Evolutionary conservation across 345 rosid genomes (phyloP).

Genomic region (Hevea brasiliensis): DNA sequence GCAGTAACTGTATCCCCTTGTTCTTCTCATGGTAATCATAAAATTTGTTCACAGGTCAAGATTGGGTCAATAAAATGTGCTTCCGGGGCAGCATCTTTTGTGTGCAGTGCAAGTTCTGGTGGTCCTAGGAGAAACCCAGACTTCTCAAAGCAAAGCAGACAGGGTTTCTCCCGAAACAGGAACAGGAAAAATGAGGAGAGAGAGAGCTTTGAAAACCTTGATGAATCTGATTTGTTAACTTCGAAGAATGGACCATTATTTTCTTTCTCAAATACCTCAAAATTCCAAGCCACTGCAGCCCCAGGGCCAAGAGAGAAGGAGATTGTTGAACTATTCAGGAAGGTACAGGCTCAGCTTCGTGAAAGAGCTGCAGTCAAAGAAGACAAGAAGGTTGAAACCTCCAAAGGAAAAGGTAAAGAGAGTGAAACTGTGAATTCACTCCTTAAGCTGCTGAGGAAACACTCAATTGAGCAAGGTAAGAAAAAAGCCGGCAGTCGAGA

Average conservation of each 20-base stretch:
- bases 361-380: slow-evolving; percentile 72
- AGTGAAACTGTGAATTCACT: slow-evolving; percentile 79
- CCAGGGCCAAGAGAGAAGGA: slow-evolving; percentile 86
- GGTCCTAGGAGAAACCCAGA: slow-evolving; percentile 70
- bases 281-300: slow-evolving; percentile 68
- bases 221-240: slow-evolving; percentile 54
- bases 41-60: slow-evolving; percentile 32
- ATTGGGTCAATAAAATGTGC: slow-evolving; percentile 38
- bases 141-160: slow-evolving; percentile 59
- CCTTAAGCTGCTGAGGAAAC: slow-evolving; percentile 77
- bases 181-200: slow-evolving; percentile 59
- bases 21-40: slow-evolving; percentile 33
- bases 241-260: slow-evolving; percentile 64
- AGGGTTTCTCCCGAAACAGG: slow-evolving; percentile 57
- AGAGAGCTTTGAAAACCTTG: slow-evolving; percentile 48
- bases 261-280: slow-evolving; percentile 58
- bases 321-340: slow-evolving; percentile 80
- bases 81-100: slow-evolving; percentile 39
- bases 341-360: slow-evolving; percentile 86
- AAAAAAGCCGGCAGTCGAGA: slow-evolving; percentile 40
- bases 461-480: slow-evolving; percentile 66
- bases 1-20: slow-evolving; percentile 35
- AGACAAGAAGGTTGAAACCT: slow-evolving; percentile 54
- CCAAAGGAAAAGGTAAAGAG: slow-evolving; percentile 57
- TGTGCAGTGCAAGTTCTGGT: slow-evolving; percentile 60